phyloP scores from a whole-genome alignment of 2,329 filamentous ascomycete genomes.

The Zymoseptoria tritici region DNA sequence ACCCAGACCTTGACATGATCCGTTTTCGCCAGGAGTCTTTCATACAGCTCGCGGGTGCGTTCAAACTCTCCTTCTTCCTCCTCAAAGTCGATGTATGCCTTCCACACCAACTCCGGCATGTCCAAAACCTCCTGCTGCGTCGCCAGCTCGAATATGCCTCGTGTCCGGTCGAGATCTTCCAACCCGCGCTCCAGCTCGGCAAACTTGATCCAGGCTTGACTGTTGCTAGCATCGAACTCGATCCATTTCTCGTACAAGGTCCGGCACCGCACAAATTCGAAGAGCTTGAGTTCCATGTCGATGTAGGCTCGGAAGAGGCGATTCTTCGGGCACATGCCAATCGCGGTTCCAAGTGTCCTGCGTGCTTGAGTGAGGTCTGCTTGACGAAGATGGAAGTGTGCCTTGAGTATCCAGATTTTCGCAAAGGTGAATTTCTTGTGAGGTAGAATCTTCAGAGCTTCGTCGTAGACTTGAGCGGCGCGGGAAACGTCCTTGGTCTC shows the following conservation, averaged over 20 bases:
- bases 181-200: conserved; percentile 86
- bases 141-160: conserved; percentile 88
- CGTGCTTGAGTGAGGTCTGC: conserved; percentile 70
- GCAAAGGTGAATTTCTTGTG: conserved; percentile 97
- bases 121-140: conserved; percentile 76
- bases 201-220: conserved; percentile 93
- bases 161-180: conserved; percentile 78
- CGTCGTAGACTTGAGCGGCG: conserved; percentile 82
- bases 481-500: conserved; percentile 70
- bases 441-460: conserved; percentile 78
- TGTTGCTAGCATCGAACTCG: conserved; percentile 83
- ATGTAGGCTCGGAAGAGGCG: conserved; percentile 92
- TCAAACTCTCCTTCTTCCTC: conserved; percentile 82
- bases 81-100: conserved; percentile 97
- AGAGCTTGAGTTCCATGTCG: conserved; percentile 83
- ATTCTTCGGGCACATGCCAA: conserved; percentile 94
- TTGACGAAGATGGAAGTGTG: conserved; percentile 87
- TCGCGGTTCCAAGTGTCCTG: conserved; percentile 81
- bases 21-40: conserved; percentile 87
- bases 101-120: conserved; percentile 97
- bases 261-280: conserved; percentile 86
- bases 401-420: conserved; percentile 91
- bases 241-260: conserved; percentile 91
- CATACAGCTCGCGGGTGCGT: conserved; percentile 72
- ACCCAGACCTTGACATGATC: conserved; percentile 99